Conservation (phyloP, 805 yeast species). For the Myxozyma udenii region DNA sequence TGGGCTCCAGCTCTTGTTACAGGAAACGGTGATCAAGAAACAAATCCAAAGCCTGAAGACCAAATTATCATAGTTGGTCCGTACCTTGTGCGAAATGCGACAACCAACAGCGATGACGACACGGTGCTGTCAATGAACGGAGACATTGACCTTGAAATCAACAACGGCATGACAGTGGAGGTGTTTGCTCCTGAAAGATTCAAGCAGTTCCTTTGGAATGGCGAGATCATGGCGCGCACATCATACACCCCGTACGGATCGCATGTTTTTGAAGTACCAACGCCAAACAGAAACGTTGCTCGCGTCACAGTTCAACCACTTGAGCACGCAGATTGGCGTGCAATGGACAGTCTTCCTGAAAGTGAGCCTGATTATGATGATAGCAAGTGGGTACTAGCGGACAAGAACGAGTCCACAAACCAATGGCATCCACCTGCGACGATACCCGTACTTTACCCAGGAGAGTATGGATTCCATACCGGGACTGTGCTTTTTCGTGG, state of each 20-base stretch:
- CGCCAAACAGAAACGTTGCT: constrained; percentile 11
- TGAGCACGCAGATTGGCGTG: constrained; percentile 9
- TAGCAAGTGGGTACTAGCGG: constrained; percentile 14
- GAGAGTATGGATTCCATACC: constrained; percentile 23
- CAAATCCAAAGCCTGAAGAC: constrained; percentile 6
- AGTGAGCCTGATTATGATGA: constrained; percentile 10
- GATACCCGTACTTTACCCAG: constrained; percentile 21
- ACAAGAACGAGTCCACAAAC: constrained; percentile 13
- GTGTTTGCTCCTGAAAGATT: constrained; percentile 11
- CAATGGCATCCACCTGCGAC: constrained; percentile 12
- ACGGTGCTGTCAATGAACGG: constrained; percentile 9
- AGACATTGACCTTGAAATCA: constrained; percentile 18
- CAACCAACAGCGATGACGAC: not conserved
- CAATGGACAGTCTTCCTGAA: constrained; percentile 18
- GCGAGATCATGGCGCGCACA: constrained; percentile 1
- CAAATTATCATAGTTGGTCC: constrained; percentile 23
- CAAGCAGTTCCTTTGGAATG: constrained; percentile 16
- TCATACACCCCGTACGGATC: constrained; percentile 12
- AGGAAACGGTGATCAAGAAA: not conserved
- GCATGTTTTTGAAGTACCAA: constrained; percentile 9
- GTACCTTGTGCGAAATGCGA: constrained; percentile 20
- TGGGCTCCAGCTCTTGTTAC: constrained; percentile 20
- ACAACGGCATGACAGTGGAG: constrained; percentile 10
- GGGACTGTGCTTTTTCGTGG: constrained; percentile 20
- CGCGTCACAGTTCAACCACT: constrained; percentile 12